A percentile compares a stretch with the other conserved stretches of the same genome.
These are phyloP conservation scores for Rubroboletus satanas DNA, from an alignment of 768 basidiomycete species.

Conservation along the genomic window DNA sequence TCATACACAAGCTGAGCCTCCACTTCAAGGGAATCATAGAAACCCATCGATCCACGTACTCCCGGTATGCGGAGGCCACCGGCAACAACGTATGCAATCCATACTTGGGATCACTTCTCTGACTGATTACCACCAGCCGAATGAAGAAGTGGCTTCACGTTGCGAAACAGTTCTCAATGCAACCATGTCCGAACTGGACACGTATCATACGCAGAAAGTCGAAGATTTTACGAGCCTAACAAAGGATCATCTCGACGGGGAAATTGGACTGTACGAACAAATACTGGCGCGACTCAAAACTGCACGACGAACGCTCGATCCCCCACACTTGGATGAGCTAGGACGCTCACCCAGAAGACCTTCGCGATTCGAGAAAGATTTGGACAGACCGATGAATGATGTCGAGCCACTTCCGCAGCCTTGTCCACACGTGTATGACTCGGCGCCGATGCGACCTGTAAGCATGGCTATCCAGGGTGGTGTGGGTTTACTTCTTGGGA, in stretches of 20 bases:
- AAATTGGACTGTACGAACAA: slow-evolving; percentile 74
- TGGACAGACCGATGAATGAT: slow-evolving; percentile 50
- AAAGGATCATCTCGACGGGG: slow-evolving; percentile 71
- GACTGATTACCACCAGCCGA: slow-evolving; percentile 37
- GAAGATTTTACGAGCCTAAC: slow-evolving; percentile 62
- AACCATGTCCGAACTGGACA: slow-evolving; percentile 86
- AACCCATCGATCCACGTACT: slow-evolving; percentile 68
- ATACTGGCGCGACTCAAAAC: slow-evolving; percentile 54
- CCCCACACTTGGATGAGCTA: slow-evolving; percentile 46
- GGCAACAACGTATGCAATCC: slow-evolving; percentile 24
- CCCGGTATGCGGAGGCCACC: slow-evolving; percentile 57
- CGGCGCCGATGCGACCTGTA: slow-evolving; percentile 69
- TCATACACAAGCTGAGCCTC: background rate
- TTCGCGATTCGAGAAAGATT: slow-evolving; percentile 73
- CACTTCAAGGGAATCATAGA: slow-evolving; percentile 57
- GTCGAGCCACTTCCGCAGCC: slow-evolving; percentile 58
- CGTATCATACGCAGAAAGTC: slow-evolving; percentile 67
- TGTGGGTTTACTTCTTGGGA: slow-evolving; percentile 58
- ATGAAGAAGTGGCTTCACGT: slow-evolving; percentile 64
- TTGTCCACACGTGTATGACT: slow-evolving; percentile 75
- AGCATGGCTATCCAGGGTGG: slow-evolving; percentile 72
- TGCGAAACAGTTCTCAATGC: slow-evolving; percentile 88
- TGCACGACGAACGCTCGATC: slow-evolving; percentile 54
- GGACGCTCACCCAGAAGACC: slow-evolving; percentile 51
- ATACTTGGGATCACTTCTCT: background rate